Percentiles rank a stretch among this genome's conserved stretches.
phyloP scores from a whole-genome alignment of 768 basidiomycete genomes.

The Boletus speciosus region DNA sequence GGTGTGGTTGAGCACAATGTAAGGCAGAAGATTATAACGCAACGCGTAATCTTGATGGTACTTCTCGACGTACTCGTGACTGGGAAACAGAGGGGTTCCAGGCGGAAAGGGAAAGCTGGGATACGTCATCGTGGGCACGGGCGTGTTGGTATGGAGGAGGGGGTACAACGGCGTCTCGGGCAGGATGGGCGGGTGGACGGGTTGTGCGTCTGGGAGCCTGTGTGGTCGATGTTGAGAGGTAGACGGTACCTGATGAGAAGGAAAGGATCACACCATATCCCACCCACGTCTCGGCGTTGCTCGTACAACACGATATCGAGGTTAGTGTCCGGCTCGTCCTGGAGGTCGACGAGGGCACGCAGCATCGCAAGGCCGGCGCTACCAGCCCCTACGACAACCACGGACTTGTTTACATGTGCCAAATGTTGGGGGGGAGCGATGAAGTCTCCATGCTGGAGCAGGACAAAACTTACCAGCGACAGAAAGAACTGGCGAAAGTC shows the following conservation, averaged over 20 bases:
- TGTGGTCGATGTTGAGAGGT: background rate
- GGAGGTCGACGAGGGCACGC: constrained; percentile 48
- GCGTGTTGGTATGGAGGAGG: constrained; percentile 50
- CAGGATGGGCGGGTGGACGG: constrained; percentile 40
- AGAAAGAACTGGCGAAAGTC: constrained; percentile 7
- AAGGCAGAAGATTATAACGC: constrained; percentile 36
- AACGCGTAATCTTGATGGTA: constrained; percentile 47
- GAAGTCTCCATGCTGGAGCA: constrained; percentile 6
- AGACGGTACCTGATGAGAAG: too few species aligned
- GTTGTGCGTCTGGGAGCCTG: constrained; percentile 35
- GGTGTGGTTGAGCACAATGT: constrained; percentile 43
- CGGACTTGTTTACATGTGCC: constrained; percentile 35
- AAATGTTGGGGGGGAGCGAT: background rate
- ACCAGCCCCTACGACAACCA: constrained; percentile 57
- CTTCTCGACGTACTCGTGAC: constrained; percentile 40
- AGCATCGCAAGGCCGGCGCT: constrained; percentile 54
- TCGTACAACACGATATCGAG: constrained; percentile 56
- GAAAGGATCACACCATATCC: constrained; percentile 44
- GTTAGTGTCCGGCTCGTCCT: constrained; percentile 31
- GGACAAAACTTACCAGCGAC: constrained; percentile 5
- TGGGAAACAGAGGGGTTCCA: constrained; percentile 48
- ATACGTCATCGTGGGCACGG: constrained; percentile 55
- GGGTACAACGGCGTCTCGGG: constrained; percentile 58
- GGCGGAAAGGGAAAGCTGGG: constrained; percentile 52
- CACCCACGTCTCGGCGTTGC: constrained; percentile 49